Base-by-base conservation (phyloP, 257 asterid species). In the Nicotiana tabacum region DNA sequence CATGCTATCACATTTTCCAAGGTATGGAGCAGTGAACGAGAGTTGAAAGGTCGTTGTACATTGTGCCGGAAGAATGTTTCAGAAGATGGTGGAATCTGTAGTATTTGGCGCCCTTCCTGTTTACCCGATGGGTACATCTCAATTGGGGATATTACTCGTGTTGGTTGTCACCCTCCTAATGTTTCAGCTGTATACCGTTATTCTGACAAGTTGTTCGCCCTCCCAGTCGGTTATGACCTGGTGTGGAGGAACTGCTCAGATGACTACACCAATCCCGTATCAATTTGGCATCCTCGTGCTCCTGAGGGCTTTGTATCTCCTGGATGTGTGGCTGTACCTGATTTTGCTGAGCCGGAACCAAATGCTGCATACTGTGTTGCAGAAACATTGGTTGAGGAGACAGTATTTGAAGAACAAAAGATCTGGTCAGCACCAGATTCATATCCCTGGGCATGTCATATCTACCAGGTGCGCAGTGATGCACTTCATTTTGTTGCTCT, bases 51-150 rank as follows among this genome's bases (percentile, higher is more conserved):
- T 17, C 98, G 97, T 67, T 94, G 98, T 87, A 72, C 94, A 21
- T 89, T 96, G 89, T 93, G 97, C 89, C 89, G 84, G 74, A 96
- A 94, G 87, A 95, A 93, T 93, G 92, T 83, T 74, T 77, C 90
- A 77, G 97, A 86, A 83, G 90, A 83, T 32, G 85, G 85, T 24
- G 92, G 91, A 77, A 81, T 86, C 37, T 96, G 97, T 91, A 96
- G 95, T 70, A 91, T 96, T 79, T 96, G 99, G 99, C 96, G 98
- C 24, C 99, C 99, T n/a, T 86, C 91, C 85, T 94, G 99, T 88
- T 76, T 76, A 51, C 95, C 95, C 65, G 91, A 87, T 83, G 98
- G 99, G 97, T 95, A 94, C 85, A 87, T 94, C 86, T 87, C 96
- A 32, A 83, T 95, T 83, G 98, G 99, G 72, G 98, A 95, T 87